These are phyloP conservation scores for Barnettozyma wickerhamii DNA, from an alignment of 805 yeast species.

Conservation along the genomic window DNA sequence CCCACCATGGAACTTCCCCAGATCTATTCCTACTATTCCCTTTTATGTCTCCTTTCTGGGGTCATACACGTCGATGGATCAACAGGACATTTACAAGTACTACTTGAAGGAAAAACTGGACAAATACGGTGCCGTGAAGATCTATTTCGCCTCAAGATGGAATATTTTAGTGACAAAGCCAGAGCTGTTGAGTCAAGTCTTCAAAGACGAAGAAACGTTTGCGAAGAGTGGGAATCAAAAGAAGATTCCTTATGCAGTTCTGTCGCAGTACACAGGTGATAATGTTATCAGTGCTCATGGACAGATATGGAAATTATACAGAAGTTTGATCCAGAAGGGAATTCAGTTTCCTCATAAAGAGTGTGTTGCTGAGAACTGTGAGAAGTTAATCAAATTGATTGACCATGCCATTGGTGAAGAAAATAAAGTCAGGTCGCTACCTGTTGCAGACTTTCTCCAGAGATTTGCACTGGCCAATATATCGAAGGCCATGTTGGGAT, in stretches of 20 bases:
- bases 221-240: slow-evolving; percentile 58
- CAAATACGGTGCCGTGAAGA: slow-evolving; percentile 52
- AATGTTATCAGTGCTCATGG: slow-evolving; percentile 60
- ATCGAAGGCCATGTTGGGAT: slow-evolving; percentile 46
- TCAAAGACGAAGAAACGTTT: slow-evolving; percentile 45
- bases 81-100: slow-evolving; percentile 38
- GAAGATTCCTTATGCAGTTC: slow-evolving; percentile 51
- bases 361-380: slow-evolving; percentile 37
- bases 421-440: slow-evolving; percentile 10
- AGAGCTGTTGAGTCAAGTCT: slow-evolving; percentile 38
- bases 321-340: slow-evolving; percentile 41
- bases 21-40: slow-evolving; percentile 56
- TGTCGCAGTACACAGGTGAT: slow-evolving; percentile 55
- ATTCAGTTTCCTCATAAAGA: slow-evolving; percentile 44
- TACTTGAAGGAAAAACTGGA: slow-evolving; percentile 43
- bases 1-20: slow-evolving; percentile 51
- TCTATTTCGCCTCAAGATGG: slow-evolving; percentile 60
- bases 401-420: slow-evolving; percentile 13
- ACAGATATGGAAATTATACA: slow-evolving; percentile 43
- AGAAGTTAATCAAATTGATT: slow-evolving; percentile 28
- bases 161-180: slow-evolving; percentile 51
- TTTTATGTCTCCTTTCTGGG: slow-evolving; percentile 53
- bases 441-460: slow-evolving; percentile 41
- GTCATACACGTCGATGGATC: slow-evolving; percentile 40
- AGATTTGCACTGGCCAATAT: slow-evolving; percentile 44